A percentile compares a stretch with the other conserved stretches of the same genome.
These are phyloP conservation scores for Carnegiea gigantea DNA, from an alignment of 179 eudicot species.

Conservation along the genomic window DNA sequence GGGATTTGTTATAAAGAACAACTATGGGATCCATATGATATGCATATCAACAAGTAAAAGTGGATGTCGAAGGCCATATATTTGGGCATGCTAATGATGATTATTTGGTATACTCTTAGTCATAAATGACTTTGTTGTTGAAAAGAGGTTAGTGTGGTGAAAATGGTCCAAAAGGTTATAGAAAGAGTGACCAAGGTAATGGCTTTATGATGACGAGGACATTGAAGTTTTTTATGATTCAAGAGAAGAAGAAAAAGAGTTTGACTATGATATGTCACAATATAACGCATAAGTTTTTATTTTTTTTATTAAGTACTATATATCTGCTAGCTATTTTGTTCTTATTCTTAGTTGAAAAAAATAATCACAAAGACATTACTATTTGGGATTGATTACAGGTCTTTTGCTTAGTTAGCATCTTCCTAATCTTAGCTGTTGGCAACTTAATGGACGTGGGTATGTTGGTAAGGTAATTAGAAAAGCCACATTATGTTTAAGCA, in stretches of 20 bases:
- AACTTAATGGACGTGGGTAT: background rate
- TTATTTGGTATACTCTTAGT: background rate
- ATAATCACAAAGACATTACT: no score
- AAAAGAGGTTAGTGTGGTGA: background rate
- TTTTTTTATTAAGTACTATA: no score
- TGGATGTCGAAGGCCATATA: background rate
- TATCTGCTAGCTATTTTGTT: no score
- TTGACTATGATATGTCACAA: background rate
- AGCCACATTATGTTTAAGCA: no score
- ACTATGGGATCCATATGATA: background rate
- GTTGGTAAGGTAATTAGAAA: no score
- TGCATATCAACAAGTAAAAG: background rate
- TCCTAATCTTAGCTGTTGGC: background rate
- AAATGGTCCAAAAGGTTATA: background rate
- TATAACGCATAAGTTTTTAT: background rate
- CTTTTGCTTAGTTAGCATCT: background rate
- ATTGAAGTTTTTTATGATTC: no score
- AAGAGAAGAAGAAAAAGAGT: background rate
- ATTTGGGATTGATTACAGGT: background rate
- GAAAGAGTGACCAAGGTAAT: background rate
- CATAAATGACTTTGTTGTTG: background rate
- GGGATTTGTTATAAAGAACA: background rate
- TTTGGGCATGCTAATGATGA: no score
- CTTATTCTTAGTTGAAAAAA: no score
- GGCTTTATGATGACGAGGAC: background rate